Conservation (phyloP, 163 green algal genomes). For the Volvox carteri region DNA sequence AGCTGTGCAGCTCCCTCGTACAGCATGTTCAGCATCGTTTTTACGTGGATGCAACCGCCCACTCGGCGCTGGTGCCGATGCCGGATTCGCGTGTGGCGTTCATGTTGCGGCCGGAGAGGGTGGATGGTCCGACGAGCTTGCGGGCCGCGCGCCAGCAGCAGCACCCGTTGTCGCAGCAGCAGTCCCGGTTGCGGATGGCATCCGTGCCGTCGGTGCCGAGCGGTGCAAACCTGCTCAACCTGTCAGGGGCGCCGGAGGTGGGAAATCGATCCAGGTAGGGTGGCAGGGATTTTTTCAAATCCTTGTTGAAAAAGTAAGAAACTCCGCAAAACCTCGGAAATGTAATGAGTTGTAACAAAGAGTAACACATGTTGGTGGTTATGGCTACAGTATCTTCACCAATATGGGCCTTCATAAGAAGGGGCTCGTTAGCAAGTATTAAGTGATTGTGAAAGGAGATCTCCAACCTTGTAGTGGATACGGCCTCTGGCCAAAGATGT, state of each 20-base stretch:
- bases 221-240: background rate
- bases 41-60: background rate
- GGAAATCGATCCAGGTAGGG: slow-evolving; percentile 1
- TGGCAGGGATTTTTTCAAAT: no score
- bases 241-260: background rate
- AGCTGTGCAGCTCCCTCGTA: background rate
- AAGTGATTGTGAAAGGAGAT: no score
- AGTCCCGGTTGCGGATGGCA: slow-evolving; percentile 7
- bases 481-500: no score
- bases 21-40: background rate
- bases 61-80: slow-evolving; percentile 10
- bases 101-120: slow-evolving; percentile 13
- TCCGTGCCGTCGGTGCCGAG: slow-evolving; percentile 11
- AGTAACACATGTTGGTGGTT: no score
- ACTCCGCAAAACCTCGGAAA: no score
- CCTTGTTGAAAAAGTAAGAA: no score
- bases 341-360: no score
- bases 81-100: slow-evolving; percentile 1
- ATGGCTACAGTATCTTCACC: no score
- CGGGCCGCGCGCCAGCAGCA: background rate
- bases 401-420: no score
- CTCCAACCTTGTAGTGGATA: no score
- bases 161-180: background rate
- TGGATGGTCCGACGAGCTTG: background rate
- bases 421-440: no score